Base-by-base conservation (phyloP, 345 rosid species). In the Corchorus olitorius region DNA sequence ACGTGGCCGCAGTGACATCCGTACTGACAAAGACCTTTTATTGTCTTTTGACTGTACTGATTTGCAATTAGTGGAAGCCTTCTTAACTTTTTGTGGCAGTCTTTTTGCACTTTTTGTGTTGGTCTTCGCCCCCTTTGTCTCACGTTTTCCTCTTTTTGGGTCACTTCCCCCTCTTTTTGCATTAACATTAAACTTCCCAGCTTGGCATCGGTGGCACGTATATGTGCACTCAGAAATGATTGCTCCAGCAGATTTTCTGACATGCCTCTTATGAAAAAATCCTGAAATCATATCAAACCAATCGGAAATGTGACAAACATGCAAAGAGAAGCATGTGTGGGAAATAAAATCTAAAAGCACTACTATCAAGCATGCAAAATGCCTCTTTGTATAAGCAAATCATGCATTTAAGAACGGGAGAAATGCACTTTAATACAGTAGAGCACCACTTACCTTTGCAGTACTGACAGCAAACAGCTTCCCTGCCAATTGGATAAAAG, bases 241-340 rank as follows among this genome's bases (percentile, higher is more conserved):
- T 43, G 89, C 85, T 73, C 87, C 89, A 79, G 78, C 85, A 20
- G 92, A 89, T 73, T 80, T 95, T 75, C 82, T 84, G 75, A 81
- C 87, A 77, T 95, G 99, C 84, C 91, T 86, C 83, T 87, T 91
- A 79, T 93, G 99, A 83, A 90, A 95, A 69, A 65, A 79, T 65
- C 91, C 99, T 95, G 89, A 81, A 86, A 86, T 81, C 66, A 81
- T 12, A 76, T 54, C 79, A 77, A 46, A 33, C 17, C 9, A 41
- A 43, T 22, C 55, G 45, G 65, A 56, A 55, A 58, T 15, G 34
- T 27, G 45, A 61, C 14, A 22, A 11, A 55, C 8, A 72, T 19
- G 20, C 0, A 39, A 12, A 72, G 37, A 56, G 22, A 72, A 53
- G 34, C 62, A 43, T 4, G 6, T 34, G 22, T 16, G 34, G 16